A percentile compares a stretch with the other conserved stretches of the same genome.
These are phyloP conservation scores for Rhodomyrtus tomentosa DNA, from an alignment of 345 rosid species.

Conservation along the genomic window DNA sequence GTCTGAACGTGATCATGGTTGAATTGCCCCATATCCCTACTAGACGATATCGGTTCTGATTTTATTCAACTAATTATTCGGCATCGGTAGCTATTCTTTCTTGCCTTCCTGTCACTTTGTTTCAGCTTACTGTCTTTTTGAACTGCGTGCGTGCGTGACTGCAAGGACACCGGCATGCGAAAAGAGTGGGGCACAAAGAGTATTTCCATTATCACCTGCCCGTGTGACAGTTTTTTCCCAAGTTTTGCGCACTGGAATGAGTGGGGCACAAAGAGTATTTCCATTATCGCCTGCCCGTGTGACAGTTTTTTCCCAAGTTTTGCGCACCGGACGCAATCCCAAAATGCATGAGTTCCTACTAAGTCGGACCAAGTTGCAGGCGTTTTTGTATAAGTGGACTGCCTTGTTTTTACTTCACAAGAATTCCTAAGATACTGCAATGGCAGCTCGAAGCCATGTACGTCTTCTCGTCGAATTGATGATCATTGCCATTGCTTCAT, in stretches of 20 bases:
- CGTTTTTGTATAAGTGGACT: neutral
- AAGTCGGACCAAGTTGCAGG: neutral
- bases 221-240: neutral
- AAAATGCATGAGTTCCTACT: neutral
- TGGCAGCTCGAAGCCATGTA: neutral
- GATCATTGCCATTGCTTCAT: neutral
- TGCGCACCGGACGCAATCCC: neutral
- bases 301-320: neutral
- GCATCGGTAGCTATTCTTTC: neutral
- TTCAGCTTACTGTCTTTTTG: neutral
- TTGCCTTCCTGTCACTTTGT: neutral
- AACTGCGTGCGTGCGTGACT: neutral
- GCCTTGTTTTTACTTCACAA: neutral
- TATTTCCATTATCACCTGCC: neutral
- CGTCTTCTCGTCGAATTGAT: neutral
- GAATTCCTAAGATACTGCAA: neutral
- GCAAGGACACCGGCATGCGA: neutral
- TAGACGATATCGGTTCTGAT: neutral
- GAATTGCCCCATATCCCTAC: neutral
- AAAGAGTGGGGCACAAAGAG: neutral
- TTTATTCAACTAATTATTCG: neutral
- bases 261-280: neutral
- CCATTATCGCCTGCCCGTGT: neutral
- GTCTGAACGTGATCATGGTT: neutral
- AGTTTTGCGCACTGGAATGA: neutral